Evolutionary conservation across 2,329 filamentous ascomycete genomes (phyloP), one percentile per base, ranked within the genome.

Genomic region (Fusarium incarnatum): DNA sequence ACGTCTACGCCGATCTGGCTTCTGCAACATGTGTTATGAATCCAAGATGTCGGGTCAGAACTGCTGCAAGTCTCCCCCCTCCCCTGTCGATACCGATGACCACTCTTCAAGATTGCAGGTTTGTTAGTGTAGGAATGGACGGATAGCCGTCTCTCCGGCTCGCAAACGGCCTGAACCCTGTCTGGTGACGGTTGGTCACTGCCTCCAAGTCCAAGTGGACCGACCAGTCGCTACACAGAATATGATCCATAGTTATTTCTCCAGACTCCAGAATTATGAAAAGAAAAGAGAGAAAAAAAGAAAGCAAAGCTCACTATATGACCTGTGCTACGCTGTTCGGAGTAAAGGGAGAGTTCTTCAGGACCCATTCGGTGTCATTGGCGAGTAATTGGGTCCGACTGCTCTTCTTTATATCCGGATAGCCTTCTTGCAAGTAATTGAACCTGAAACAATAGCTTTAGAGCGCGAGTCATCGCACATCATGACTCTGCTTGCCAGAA

Each of bases 41-140:
- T 50, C 61, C 68, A 64, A 40, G 28, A 27, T 54, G 32, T 59
- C 63, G 65, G 68, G 60, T 70, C 64, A 68, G 47, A 62, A 57
- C 65, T 55, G 52, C 22, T 50, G 46, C 55, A 53, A 68, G 44
- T 27, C 30, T 37, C 34, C 54, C 18, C 34, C 34, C 5, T n/a
- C 34, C 34, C 59, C 50, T 67, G 41, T 40, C 23, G 25, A 41
- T 30, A n/a, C n/a, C 22, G 27, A n/a, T 42, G 50, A 37, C 44
- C 54, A 59, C 49, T 52, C 30, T 42, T 56, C 15, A 27, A 64
- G 48, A 59, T 44, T 69, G 34, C 42, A 54, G 49, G 54, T 50
- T 52, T 44, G 32, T 54, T 52, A 41, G 27, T 37, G 58, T 58
- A 28, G 34, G 27, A 56, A 15, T 16, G 32, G n/a, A 53, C 49